Base-by-base conservation (phyloP, 2,329 filamentous ascomycete genomes). In the Aspergillus niger region DNA sequence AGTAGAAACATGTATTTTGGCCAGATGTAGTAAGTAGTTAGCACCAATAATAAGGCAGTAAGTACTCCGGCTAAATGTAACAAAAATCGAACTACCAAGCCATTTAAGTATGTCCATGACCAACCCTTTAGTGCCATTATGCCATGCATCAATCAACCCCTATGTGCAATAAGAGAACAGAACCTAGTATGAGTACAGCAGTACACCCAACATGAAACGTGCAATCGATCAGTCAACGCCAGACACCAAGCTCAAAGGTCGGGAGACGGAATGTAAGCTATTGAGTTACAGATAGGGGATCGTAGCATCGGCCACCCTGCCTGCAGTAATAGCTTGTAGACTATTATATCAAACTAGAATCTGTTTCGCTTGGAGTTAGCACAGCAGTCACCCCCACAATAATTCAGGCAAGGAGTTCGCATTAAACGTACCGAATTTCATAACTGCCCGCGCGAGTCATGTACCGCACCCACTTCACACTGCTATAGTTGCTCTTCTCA, bases 371-470 rank as follows among this genome's bases (percentile, higher is more conserved):
- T 15, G 20, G 41, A 44, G 41, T 44, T n/a, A 44, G 41, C 41
- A 20, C 41, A 24, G 2, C 20, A 24, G 10, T 22, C 10, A 20
- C n/a, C 41, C 39, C 41, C 41, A 44, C 41, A 36, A 5, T 15
- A 13, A 17, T 28, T 8, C 30, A 20, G n/a, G 47, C 32, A 10
- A 6, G 28, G 24, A 15, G 17, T 44, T 13, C 11, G 11, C 20
- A 44, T 44, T 20, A 44, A 22, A 69, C 74, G 47, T 76, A 96
- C 89, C 92, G 85, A 75, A 99, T 97, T 80, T 99, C 95, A 77
- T 99, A 99, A 77, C 92, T 97, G 28, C 95, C 95, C 15, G 94
- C 95, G 67, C 94, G 88, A 17, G 95, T 99, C 95, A 99, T 98
- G 78, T 99, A 99, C 69, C 95, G 84, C 69, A 99, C 95, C 95